Evolutionary conservation across 495 filamentous ascomycete genomes (phyloP), one percentile per base, ranked within the genome.

Genomic region (Tetracladium setigerum): DNA sequence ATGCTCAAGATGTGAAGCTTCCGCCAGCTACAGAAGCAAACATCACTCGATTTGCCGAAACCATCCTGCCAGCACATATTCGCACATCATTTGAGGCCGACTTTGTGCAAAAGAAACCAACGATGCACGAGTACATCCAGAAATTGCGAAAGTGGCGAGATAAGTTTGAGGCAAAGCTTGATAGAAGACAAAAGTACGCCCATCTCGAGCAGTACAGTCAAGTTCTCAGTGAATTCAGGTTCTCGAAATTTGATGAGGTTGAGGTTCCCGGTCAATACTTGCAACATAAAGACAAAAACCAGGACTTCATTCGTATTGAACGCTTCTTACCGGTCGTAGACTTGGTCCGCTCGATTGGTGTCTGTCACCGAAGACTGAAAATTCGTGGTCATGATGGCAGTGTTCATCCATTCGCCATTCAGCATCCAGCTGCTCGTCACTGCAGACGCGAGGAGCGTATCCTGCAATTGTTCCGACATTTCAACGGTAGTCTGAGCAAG

Each of bases 331-430:
- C 94, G 11, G 83, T 88, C 59, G 89, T 99, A 30, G 89, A 97
- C 44, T 76, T 97, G 38, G 86, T 96, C 17, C 81, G 94, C 30
- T 84, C 80, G 7, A 85, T 91, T 55, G 87, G 88, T 41, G 81
- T 86, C 35, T 96, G 89, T 39, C 89, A 97, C 62, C 82, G 94
- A 30, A 78, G 94, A 24, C 70, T 99, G 53, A 95, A 88, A 73
- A 95, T 99, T 54, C 84, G 94, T 36, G 94, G 94, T n/a, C 89
- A 96, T 57, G 94, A 99, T 62, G 94, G 94, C 34, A 95, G 89
- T 55, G 67, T 95, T 11, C 91, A 97, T 69, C 71, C 89, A 11
- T 99, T 97, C 62, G 89, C 90, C 4, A 85, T 99, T 17, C 94
- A 99, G 61, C 88, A 95, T 60, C 94, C 94, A 6, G 87, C 94